Percentiles rank a stretch among this genome's conserved stretches.
These are phyloP conservation scores for Starmerella kuoi DNA, from an alignment of 805 yeast species.

Conservation along the genomic window DNA sequence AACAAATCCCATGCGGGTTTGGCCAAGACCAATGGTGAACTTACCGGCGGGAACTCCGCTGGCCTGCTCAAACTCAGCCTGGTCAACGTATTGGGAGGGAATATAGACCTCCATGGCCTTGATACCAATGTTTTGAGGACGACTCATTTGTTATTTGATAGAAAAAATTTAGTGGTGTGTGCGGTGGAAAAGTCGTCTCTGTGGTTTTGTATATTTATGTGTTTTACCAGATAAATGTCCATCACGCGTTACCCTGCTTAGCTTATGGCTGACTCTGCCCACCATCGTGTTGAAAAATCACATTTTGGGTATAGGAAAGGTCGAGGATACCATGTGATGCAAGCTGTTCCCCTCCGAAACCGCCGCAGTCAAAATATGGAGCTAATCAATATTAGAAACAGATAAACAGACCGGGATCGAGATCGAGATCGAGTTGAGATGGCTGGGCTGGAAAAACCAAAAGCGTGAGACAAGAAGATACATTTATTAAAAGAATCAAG, in stretches of 20 bases:
- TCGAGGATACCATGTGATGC: too few species aligned
- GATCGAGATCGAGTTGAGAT: too few species aligned
- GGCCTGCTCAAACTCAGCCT: constrained; percentile 69
- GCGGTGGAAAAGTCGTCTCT: neutral
- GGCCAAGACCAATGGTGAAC: constrained; percentile 97
- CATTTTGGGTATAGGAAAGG: too few species aligned
- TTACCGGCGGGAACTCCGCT: constrained; percentile 88
- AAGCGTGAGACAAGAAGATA: too few species aligned
- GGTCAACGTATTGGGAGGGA: constrained; percentile 72
- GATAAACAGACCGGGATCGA: too few species aligned
- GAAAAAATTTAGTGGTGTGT: too few species aligned
- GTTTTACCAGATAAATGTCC: neutral
- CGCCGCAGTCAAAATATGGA: too few species aligned
- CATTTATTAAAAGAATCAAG: too few species aligned
- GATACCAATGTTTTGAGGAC: constrained; percentile 83
- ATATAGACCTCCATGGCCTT: constrained; percentile 89
- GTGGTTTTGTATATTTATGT: neutral
- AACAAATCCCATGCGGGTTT: constrained; percentile 94
- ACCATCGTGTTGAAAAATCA: neutral
- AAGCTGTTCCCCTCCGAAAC: too few species aligned
- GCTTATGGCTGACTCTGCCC: neutral
- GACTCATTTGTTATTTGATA: too few species aligned
- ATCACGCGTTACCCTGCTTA: neutral
- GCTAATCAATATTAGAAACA: too few species aligned
- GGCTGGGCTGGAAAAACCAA: too few species aligned